Conservation (phyloP, 257 asterid genomes). For the Rehmannia glutinosa region DNA sequence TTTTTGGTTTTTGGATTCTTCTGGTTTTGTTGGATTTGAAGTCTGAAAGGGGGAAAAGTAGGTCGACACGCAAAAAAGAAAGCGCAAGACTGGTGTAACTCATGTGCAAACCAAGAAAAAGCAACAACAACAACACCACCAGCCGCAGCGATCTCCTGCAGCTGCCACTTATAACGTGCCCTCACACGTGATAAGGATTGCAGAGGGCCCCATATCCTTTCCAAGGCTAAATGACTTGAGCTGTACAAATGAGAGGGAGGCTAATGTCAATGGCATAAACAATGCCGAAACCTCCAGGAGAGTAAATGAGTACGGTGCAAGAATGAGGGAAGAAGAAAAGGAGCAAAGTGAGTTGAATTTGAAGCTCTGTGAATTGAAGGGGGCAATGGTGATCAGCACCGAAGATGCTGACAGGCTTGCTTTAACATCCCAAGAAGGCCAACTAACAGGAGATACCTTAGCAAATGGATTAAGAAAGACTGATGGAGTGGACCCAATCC, state of each 20-base stretch:
- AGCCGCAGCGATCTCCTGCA: slow-evolving; percentile 48
- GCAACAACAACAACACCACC: slow-evolving; percentile 28
- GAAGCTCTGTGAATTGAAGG: slow-evolving; percentile 65
- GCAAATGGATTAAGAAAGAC: slow-evolving; percentile 36
- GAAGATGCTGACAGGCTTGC: slow-evolving; percentile 26
- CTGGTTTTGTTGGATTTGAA: slow-evolving; percentile 28
- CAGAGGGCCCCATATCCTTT: slow-evolving; percentile 28
- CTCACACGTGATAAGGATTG: slow-evolving; percentile 34
- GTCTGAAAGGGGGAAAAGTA: slow-evolving; percentile 55
- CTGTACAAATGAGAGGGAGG: slow-evolving; percentile 21
- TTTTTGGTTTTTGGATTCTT: slow-evolving; percentile 21
- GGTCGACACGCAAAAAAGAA: slow-evolving; percentile 63
- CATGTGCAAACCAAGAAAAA: slow-evolving; percentile 62
- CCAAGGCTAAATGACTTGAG: slow-evolving; percentile 27
- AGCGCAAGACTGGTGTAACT: slow-evolving; percentile 52
- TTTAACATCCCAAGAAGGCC: slow-evolving; percentile 25
- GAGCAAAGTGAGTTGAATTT: slow-evolving; percentile 49
- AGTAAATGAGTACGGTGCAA: slow-evolving; percentile 39
- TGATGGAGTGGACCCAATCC: slow-evolving; percentile 34
- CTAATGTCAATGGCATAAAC: slow-evolving; percentile 21
- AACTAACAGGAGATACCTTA: slow-evolving; percentile 17
- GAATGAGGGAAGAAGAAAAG: slow-evolving; percentile 26
- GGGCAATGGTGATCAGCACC: slow-evolving; percentile 21
- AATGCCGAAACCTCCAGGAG: slow-evolving; percentile 28
- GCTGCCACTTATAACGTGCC: slow-evolving; percentile 49